Evolutionary conservation across 2,329 filamentous ascomycete genomes (phyloP).

Genomic region (Plectosphaerella sp.): DNA sequence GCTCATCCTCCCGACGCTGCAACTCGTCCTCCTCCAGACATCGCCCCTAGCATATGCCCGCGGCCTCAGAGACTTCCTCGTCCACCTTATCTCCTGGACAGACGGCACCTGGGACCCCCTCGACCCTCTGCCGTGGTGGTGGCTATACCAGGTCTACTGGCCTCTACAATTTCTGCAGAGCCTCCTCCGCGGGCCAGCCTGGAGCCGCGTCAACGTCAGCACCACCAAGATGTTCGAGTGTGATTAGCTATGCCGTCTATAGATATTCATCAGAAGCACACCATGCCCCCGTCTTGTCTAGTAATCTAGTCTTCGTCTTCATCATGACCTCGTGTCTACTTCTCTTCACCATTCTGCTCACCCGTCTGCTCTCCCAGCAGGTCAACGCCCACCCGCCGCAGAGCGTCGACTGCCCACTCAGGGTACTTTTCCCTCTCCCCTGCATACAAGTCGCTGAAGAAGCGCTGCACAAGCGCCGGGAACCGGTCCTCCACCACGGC

Average conservation of each 20-base stretch:
- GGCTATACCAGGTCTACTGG: conserved; percentile 53
- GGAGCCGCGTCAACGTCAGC: conserved; percentile 65
- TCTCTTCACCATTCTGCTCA: conserved; percentile 13
- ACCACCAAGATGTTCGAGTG: conserved; percentile 38
- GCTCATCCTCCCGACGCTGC: conserved; percentile 42
- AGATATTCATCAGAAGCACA: not conserved
- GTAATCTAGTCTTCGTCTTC: not conserved
- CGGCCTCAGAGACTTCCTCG: conserved; percentile 20
- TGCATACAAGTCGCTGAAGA: conserved; percentile 70
- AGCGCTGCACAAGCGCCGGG: conserved; percentile 70
- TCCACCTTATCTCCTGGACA: conserved; percentile 44
- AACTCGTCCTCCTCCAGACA: conserved; percentile 27
- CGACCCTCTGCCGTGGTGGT: conserved; percentile 54
- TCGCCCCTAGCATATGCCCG: conserved; percentile 4
- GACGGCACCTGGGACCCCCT: conserved; percentile 48
- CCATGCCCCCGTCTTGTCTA: not conserved
- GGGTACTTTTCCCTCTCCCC: conserved; percentile 62
- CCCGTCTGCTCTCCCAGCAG: conserved; percentile 34
- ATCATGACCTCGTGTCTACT: not conserved
- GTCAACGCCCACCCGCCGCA: conserved; percentile 77
- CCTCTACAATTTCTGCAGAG: conserved; percentile 43
- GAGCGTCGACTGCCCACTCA: conserved; percentile 76
- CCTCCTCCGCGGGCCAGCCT: conserved; percentile 41
- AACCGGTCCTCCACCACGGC: conserved; percentile 79
- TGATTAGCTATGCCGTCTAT: not conserved